A percentile compares a stretch with the other conserved stretches of the same genome.
Conservation (phyloP, 2,329 filamentous ascomycete species). For the Ustulina deusta region DNA sequence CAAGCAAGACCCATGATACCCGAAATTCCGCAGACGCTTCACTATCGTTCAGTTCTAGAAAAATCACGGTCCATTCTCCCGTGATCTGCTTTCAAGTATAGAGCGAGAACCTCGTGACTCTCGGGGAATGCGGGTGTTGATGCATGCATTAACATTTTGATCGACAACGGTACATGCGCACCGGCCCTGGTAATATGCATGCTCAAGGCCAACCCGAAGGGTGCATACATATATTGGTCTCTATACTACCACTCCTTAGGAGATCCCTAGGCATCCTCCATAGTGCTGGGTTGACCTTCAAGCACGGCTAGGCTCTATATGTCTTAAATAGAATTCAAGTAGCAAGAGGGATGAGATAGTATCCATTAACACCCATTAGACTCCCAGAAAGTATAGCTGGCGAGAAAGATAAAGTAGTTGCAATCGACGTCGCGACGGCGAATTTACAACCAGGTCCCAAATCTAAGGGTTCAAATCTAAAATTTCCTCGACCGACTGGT, state of each 20-base stretch:
- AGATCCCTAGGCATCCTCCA: neutral
- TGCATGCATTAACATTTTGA: neutral
- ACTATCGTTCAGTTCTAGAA: neutral
- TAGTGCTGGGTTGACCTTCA: neutral
- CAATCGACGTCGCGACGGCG: neutral
- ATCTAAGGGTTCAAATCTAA: constrained; percentile 19
- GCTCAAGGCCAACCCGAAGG: constrained; percentile 4
- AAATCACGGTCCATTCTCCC: neutral
- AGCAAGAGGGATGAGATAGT: neutral
- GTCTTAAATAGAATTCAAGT: neutral
- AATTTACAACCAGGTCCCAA: neutral
- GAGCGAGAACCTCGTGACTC: neutral
- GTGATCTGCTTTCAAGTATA: constrained; percentile 2
- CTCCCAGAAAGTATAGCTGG: neutral
- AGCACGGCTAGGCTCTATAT: neutral
- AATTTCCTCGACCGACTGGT: constrained; percentile 40
- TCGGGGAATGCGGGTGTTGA: neutral
- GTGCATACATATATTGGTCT: neutral
- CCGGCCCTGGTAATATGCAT: constrained; percentile 10
- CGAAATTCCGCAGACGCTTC: neutral
- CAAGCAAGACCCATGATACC: neutral
- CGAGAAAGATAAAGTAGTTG: neutral
- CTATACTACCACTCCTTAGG: neutral
- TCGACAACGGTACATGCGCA: constrained; percentile 4
- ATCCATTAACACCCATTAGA: neutral